Percentiles rank a stretch among this genome's conserved stretches.
Evolutionary conservation across 139 green algal genomes (phyloP).

Genomic region (Diplosphaera chodatii): DNA sequence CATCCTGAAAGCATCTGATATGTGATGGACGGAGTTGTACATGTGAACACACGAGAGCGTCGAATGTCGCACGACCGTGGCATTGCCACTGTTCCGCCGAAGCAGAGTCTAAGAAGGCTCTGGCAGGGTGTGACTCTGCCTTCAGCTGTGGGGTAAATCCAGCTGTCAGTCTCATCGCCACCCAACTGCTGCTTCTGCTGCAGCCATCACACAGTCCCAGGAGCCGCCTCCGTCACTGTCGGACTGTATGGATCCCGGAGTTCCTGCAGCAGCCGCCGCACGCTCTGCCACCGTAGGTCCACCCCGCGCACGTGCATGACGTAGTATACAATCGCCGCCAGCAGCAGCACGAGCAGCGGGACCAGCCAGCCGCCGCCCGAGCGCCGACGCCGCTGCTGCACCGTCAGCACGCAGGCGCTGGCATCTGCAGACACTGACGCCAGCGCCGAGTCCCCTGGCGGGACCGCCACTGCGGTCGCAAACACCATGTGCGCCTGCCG

Average conservation of each 20-base stretch:
- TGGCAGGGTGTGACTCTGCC: no score
- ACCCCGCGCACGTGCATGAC: neutral
- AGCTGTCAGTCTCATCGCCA: no score
- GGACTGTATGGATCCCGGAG: neutral
- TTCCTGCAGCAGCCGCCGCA: neutral
- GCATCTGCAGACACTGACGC: constrained; percentile 25
- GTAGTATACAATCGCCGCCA: neutral
- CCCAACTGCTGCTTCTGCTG: no score
- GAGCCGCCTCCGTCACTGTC: no score
- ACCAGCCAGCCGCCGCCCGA: neutral
- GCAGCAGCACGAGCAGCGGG: neutral
- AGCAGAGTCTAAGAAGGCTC: no score
- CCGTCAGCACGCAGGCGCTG: constrained; percentile 9
- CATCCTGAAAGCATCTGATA: no score
- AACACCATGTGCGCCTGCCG: constrained; percentile 51
- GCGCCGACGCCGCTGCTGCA: neutral
- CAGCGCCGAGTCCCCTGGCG: constrained; percentile 10
- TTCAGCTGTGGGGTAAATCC: no score
- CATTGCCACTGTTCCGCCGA: no score
- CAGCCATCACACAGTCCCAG: no score
- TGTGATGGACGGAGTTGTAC: no score
- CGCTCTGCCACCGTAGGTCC: neutral
- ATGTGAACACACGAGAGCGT: no score
- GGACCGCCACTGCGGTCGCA: constrained; percentile 41
- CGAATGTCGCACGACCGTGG: no score